These are phyloP conservation scores for Kalaharituber pfeilii DNA, from an alignment of 2,329 filamentous ascomycete species.

Conservation along the genomic window DNA sequence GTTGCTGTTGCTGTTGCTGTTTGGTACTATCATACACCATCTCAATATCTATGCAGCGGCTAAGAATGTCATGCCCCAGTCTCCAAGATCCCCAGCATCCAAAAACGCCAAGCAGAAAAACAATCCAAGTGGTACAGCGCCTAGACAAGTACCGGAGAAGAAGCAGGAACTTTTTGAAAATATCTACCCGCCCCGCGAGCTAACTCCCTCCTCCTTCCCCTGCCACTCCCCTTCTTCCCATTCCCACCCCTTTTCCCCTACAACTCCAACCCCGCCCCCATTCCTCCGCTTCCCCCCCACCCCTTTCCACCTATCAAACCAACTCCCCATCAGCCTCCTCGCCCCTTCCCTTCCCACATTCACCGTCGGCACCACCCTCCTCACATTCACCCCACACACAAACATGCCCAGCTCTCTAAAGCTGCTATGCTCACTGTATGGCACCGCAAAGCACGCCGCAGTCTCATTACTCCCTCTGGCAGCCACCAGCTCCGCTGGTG, in stretches of 20 bases:
- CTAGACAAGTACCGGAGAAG: no score
- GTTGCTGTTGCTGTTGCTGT: no score
- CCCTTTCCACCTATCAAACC: slow-evolving; percentile 45
- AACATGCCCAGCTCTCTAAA: slow-evolving; percentile 93
- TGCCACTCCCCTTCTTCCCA: slow-evolving; percentile 17
- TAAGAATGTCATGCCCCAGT: no score
- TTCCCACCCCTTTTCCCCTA: slow-evolving; percentile 23
- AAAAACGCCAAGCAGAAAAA: no score
- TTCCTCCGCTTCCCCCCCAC: slow-evolving; percentile 42
- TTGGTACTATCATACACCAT: no score
- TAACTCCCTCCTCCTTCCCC: slow-evolving; percentile 25
- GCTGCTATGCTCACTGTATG: slow-evolving; percentile 89
- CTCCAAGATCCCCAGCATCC: no score
- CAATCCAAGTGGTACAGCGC: no score
- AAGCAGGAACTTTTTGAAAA: no score
- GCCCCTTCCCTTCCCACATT: slow-evolving; percentile 54
- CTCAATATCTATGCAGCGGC: no score
- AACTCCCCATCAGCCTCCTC: slow-evolving; percentile 48
- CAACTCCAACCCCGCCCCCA: slow-evolving; percentile 31
- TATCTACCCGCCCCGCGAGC: no score
- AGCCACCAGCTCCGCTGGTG: slow-evolving; percentile 52
- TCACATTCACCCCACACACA: slow-evolving; percentile 68
- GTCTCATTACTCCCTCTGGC: slow-evolving; percentile 70
- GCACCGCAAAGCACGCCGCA: slow-evolving; percentile 79
- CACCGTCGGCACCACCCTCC: slow-evolving; percentile 82